Conservation (phyloP, 352 stramenopile species). For the Phytophthora colocasiae region DNA sequence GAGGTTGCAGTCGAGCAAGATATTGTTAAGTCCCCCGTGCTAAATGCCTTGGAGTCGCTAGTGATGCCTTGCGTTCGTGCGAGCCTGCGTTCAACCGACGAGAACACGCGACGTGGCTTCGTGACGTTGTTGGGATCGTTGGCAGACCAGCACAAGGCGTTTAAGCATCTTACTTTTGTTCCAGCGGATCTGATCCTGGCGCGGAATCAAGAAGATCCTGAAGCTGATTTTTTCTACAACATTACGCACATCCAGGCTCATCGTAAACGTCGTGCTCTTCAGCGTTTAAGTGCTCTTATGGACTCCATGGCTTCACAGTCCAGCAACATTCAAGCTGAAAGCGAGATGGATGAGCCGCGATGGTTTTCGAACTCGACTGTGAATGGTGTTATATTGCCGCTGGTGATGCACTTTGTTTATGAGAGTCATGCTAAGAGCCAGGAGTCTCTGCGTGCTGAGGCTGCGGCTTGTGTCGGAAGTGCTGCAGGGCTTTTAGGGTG, state of each 20-base stretch:
- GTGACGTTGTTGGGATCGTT: constrained; percentile 83
- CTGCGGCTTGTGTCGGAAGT: constrained; percentile 91
- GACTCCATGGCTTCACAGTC: constrained; percentile 63
- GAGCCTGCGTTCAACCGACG: constrained; percentile 78
- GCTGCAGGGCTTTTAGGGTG: constrained; percentile 93
- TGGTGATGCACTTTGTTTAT: constrained; percentile 97
- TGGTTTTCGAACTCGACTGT: constrained; percentile 91
- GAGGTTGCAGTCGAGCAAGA: constrained; percentile 34
- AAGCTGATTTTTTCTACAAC: constrained; percentile 99
- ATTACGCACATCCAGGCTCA: constrained; percentile 99
- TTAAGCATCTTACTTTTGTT: constrained; percentile 62
- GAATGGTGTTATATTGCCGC: constrained; percentile 94
- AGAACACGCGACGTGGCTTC: constrained; percentile 87
- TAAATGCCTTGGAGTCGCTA: constrained; percentile 87
- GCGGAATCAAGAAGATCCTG: constrained; percentile 85
- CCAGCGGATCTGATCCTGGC: constrained; percentile 73
- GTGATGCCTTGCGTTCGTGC: constrained; percentile 90
- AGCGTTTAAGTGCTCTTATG: constrained; percentile 91
- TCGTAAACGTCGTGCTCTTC: constrained; percentile 92
- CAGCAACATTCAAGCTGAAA: constrained; percentile 19
- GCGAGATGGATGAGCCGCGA: constrained; percentile 24
- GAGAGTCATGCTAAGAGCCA: constrained; percentile 94
- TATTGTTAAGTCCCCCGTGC: constrained; percentile 48
- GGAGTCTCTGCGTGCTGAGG: constrained; percentile 94
- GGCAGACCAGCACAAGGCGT: constrained; percentile 50